These are phyloP conservation scores for Nakaseomyces nivariensis DNA, from an alignment of 1,139 yeast species.

Conservation along the genomic window DNA sequence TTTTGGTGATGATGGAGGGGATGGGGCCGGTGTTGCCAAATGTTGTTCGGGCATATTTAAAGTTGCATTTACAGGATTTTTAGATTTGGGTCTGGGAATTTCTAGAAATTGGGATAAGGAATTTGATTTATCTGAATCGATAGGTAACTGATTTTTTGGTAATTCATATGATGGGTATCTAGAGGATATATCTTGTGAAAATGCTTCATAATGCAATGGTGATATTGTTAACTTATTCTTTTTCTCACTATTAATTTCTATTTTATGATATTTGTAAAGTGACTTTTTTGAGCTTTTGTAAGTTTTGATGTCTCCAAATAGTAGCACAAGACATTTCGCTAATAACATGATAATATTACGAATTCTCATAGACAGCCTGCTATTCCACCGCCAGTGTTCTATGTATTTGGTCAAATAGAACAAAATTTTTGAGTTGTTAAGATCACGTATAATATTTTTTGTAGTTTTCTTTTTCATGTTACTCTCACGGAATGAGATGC, in stretches of 20 bases:
- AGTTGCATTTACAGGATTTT: constrained; percentile 33
- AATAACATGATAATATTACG: constrained; percentile 48
- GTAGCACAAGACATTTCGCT: constrained; percentile 50
- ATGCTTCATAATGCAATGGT: constrained; percentile 71
- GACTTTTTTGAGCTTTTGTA: constrained; percentile 42
- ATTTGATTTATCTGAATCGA: constrained; percentile 39
- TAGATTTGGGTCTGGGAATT: constrained; percentile 50
- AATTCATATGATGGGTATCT: constrained; percentile 65
- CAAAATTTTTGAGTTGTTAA: constrained; percentile 33
- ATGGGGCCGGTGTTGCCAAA: constrained; percentile 82
- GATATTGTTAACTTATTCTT: constrained; percentile 42
- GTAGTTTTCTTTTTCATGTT: constrained; percentile 1
- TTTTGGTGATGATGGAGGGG: constrained; percentile 63
- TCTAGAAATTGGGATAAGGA: constrained; percentile 51
- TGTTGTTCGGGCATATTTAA: constrained; percentile 59
- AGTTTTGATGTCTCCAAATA: constrained; percentile 51
- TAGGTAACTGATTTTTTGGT: constrained; percentile 38
- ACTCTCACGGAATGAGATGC: neutral
- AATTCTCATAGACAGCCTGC: constrained; percentile 33
- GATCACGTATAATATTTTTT: constrained; percentile 15
- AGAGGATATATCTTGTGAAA: constrained; percentile 61
- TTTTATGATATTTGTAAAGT: constrained; percentile 36
- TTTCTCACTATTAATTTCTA: constrained; percentile 31
- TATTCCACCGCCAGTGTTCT: constrained; percentile 59
- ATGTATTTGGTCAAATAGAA: constrained; percentile 41